A percentile compares a stretch with the other conserved stretches of the same genome.
These are phyloP conservation scores for Exophiala bonariae DNA, from an alignment of 2,329 filamentous ascomycete species.

Conservation along the genomic window DNA sequence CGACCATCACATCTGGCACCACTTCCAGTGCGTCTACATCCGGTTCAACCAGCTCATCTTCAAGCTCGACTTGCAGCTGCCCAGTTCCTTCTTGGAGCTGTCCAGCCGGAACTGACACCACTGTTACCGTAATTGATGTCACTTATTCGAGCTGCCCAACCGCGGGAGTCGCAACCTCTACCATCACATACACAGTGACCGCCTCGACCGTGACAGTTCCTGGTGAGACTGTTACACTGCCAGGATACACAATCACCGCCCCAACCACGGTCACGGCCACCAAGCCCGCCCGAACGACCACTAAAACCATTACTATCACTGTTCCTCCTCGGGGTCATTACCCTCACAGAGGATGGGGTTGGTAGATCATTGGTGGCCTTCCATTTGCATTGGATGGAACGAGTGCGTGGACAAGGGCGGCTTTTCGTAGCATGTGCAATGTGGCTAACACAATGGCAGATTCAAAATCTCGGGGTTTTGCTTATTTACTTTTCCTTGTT, in stretches of 20 bases:
- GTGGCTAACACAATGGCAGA: no score
- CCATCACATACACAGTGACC: neutral
- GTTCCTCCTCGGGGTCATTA: neutral
- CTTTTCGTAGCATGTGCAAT: no score
- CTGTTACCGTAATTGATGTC: neutral
- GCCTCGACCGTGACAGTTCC: neutral
- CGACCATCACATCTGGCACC: neutral
- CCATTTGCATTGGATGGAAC: neutral
- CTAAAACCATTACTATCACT: neutral
- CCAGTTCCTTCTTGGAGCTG: neutral
- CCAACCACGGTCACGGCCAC: neutral
- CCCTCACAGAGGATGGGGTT: neutral
- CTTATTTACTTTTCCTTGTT: no score
- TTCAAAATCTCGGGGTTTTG: no score
- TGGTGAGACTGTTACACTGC: neutral
- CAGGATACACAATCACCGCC: neutral
- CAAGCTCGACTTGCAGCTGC: conserved; percentile 1
- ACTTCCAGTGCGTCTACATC: neutral
- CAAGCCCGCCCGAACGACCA: neutral
- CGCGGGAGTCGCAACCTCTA: neutral
- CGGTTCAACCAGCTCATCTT: neutral
- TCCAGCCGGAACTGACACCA: neutral
- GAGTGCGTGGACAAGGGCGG: no score
- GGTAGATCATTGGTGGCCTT: neutral
- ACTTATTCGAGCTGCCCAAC: no score